A percentile compares a stretch with the other conserved stretches of the same genome.
These are phyloP conservation scores for Solanum sitiens DNA, from an alignment of 257 asterid genomes.

Conservation along the genomic window DNA sequence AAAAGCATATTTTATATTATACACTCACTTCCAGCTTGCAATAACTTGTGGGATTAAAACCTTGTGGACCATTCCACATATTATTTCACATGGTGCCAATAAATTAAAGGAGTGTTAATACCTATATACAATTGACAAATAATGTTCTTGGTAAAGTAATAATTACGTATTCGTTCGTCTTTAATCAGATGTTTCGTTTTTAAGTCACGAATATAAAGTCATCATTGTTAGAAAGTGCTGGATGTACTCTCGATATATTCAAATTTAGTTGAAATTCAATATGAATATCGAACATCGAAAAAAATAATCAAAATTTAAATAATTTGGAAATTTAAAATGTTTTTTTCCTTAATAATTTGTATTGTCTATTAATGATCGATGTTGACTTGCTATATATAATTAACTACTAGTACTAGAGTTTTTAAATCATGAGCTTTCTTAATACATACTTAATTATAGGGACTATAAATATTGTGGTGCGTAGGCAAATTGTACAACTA, in stretches of 20 bases:
- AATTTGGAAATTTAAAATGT: not conserved
- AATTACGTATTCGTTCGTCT: rapidly evolving
- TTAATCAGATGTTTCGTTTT: not conserved
- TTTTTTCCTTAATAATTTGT: not conserved
- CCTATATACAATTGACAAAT: not conserved
- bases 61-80: not conserved
- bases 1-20: not conserved
- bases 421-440: not conserved
- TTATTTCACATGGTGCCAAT: not conserved
- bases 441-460: not conserved
- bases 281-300: not conserved
- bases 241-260: too few species aligned
- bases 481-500: not conserved
- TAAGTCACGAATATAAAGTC: not conserved
- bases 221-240: not conserved
- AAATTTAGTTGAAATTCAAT: not conserved
- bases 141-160: not conserved
- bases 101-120: not conserved
- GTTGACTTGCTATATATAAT: not conserved
- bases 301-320: too few species aligned
- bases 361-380: not conserved
- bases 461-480: not conserved
- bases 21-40: not conserved
- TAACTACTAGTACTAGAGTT: not conserved
- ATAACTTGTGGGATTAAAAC: not conserved